A percentile compares a stretch with the other conserved stretches of the same genome.
These are phyloP conservation scores for Danielozyma ontarioensis DNA, from an alignment of 805 yeast species.

Conservation along the genomic window DNA sequence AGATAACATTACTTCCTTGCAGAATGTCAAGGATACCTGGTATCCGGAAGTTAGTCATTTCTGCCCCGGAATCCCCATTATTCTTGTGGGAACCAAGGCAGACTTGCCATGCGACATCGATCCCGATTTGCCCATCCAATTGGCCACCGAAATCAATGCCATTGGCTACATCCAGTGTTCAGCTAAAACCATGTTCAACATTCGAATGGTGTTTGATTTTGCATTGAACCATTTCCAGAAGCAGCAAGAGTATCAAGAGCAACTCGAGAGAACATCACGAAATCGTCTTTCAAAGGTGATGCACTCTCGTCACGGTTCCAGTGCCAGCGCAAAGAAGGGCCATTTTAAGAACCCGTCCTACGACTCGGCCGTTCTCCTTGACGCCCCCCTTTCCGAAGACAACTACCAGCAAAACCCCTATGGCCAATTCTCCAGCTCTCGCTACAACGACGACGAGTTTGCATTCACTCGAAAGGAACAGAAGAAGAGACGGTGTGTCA, in stretches of 20 bases:
- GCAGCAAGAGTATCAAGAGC: constrained; percentile 30
- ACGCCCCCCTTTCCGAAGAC: constrained; percentile 39
- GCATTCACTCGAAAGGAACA: constrained; percentile 31
- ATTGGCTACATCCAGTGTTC: constrained; percentile 74
- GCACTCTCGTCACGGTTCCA: constrained; percentile 19
- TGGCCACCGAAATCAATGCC: constrained; percentile 62
- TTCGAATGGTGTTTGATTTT: constrained; percentile 61
- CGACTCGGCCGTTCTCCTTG: constrained; percentile 30
- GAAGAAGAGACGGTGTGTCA: constrained; percentile 26
- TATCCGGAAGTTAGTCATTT: constrained; percentile 79
- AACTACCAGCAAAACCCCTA: constrained; percentile 31
- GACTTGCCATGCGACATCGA: constrained; percentile 46
- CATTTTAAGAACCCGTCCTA: constrained; percentile 35
- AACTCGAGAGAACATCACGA: constrained; percentile 27
- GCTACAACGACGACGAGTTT: constrained; percentile 37
- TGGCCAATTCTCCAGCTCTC: constrained; percentile 17
- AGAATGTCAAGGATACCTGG: constrained; percentile 79
- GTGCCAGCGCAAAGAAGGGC: constrained; percentile 22
- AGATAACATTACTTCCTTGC: constrained; percentile 56
- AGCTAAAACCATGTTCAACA: constrained; percentile 63
- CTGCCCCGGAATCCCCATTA: constrained; percentile 73
- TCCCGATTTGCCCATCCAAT: constrained; percentile 44
- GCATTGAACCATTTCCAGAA: constrained; percentile 46
- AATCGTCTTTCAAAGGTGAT: constrained; percentile 32
- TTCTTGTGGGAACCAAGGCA: constrained; percentile 78